A percentile compares a stretch with the other conserved stretches of the same genome.
These are phyloP conservation scores for Penicillium subrubescens DNA, from an alignment of 495 filamentous ascomycete species.

Conservation along the genomic window DNA sequence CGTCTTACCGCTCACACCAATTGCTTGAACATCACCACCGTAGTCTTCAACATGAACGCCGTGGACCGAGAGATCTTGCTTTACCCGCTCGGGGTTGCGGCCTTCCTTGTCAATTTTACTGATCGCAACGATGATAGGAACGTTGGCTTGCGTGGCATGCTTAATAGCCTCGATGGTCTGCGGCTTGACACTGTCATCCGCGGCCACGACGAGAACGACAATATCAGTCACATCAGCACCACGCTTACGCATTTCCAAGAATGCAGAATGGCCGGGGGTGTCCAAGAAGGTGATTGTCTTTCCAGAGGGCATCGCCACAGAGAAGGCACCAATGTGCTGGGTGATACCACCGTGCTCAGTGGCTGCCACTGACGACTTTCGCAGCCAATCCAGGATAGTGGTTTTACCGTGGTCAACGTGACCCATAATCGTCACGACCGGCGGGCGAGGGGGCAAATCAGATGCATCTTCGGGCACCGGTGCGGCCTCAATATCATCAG, in stretches of 20 bases:
- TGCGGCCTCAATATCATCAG: conserved; percentile 75
- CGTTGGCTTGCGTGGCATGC: conserved; percentile 85
- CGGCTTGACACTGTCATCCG: conserved; percentile 96
- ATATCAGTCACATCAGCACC: conserved; percentile 97
- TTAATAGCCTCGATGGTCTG: conserved; percentile 97
- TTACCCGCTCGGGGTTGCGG: conserved; percentile 77
- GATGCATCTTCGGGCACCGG: conserved; percentile 68
- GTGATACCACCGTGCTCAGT: conserved; percentile 97
- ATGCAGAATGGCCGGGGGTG: conserved; percentile 95
- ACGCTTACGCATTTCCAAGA: conserved; percentile 91
- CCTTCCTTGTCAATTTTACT: conserved; percentile 94
- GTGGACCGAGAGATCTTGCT: conserved; percentile 81
- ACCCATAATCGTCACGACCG: conserved; percentile 99
- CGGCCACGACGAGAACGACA: conserved; percentile 92
- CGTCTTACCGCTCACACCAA: conserved; percentile 89
- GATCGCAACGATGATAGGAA: conserved; percentile 97
- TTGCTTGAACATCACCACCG: conserved; percentile 91
- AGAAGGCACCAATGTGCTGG: conserved; percentile 99
- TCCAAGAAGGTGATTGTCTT: conserved; percentile 95
- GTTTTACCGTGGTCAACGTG: conserved; percentile 99
- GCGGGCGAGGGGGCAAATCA: conserved; percentile 71
- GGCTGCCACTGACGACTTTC: conserved; percentile 87
- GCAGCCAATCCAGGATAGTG: conserved; percentile 90
- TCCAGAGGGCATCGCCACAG: conserved; percentile 79
- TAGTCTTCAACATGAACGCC: conserved; percentile 92